Base-by-base conservation (phyloP, 345 rosid genomes). In the Punica granatum region DNA sequence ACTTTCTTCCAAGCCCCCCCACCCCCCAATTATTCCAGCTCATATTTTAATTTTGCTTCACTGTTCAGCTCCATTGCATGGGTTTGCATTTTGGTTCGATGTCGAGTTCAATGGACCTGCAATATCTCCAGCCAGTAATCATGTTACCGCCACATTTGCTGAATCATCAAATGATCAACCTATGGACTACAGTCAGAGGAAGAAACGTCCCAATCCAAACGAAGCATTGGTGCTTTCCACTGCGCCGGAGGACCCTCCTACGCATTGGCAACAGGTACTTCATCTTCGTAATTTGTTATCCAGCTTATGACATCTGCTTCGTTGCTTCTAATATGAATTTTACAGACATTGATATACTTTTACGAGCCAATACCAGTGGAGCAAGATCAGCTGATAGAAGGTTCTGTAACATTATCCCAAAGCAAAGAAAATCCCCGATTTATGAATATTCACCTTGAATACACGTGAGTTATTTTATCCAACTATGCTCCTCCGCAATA, bases 31-130 rank as follows among this genome's bases (percentile, higher is more conserved):
- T 26, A 11, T 56, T 28, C 7, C 14, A 28, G 26, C 18, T 26
- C 4, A 56, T 56, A 23, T 26, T 56, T 3, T 8, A 56, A 7
- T 37, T 39, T 36, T 41, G 9, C 34, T 33, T 75, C 37, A n/a
- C 34, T 77, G 69, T 76, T 72, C 88, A 94, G 99, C 98, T 79
- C 96, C 96, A 13, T 74, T 94, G 81, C 98, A 94, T 78, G 99
- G 98, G 65, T 94, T 91, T 85, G 99, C 90, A 5, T 94, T 94
- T 82, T 94, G 99, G 99, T 94, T 94, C 73, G 98, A 94, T 69
- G 96, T 94, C 76, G 96, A 89, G 77, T 94, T 94, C 76, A 69
- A 73, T 39, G 82, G 78, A 67, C 88, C 83, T 33, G 74, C 86
- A 60, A 67, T 77, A 51, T 81, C 80, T 60, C 71, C 85, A 72